Evolutionary conservation across 2,329 filamentous ascomycete species (phyloP).

Genomic region (Epichloe baconii): DNA sequence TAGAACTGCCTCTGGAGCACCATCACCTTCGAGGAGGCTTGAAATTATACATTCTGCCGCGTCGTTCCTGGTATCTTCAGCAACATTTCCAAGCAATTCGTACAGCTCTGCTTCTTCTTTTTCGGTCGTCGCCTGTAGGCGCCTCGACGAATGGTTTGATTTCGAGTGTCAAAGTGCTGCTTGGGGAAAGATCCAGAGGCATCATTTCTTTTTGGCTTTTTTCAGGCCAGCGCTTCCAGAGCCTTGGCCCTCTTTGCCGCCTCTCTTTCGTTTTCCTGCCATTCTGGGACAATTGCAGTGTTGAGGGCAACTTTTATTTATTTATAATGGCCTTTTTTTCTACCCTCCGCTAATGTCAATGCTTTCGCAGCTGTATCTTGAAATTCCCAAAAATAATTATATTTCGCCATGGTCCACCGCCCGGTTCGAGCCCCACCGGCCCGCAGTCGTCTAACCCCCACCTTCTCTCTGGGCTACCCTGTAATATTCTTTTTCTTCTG

Average conservation of each 20-base stretch:
- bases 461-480: not conserved
- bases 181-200: conserved; percentile 9
- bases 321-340: not conserved
- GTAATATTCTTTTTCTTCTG: too few species aligned
- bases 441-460: not conserved
- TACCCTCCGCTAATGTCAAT: not conserved
- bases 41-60: conserved; percentile 47
- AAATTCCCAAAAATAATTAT: conserved; percentile 2
- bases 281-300: conserved; percentile 8
- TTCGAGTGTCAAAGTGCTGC: conserved; percentile 18
- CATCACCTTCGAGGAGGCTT: conserved; percentile 36
- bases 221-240: conserved; percentile 12
- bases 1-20: conserved; percentile 38
- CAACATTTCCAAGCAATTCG: conserved; percentile 47
- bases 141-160: conserved; percentile 37
- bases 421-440: not conserved
- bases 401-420: conserved; percentile 4
- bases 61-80: conserved; percentile 39
- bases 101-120: conserved; percentile 46
- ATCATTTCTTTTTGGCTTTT: conserved; percentile 18
- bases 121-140: conserved; percentile 38
- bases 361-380: not conserved
- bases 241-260: conserved; percentile 19
- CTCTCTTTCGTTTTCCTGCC: conserved; percentile 24
- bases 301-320: not conserved